phyloP scores from a whole-genome alignment of 1,139 yeast genomes.

The Zygoascus meyerae region DNA sequence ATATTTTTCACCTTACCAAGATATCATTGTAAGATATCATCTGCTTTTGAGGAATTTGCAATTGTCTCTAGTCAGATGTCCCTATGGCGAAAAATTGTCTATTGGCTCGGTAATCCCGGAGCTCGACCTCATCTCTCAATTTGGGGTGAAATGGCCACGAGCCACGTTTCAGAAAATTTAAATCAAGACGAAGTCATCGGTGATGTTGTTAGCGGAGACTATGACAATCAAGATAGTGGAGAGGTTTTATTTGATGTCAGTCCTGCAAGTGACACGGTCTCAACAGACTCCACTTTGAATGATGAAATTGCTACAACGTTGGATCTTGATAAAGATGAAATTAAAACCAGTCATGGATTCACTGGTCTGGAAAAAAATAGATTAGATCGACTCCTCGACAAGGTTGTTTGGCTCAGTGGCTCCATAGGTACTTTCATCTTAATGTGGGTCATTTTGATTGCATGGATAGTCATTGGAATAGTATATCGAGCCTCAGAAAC shows the following conservation, averaged over 20 bases:
- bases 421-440: conserved; percentile 26
- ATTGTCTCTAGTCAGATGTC: not conserved
- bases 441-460: conserved; percentile 21
- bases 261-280: not conserved
- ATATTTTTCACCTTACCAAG: too few species aligned
- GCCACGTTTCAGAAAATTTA: too few species aligned
- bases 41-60: too few species aligned
- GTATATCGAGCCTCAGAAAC: conserved; percentile 30
- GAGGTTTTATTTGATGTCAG: not conserved
- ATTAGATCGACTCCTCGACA: conserved; percentile 18
- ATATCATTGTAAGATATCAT: too few species aligned
- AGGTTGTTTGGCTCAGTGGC: conserved; percentile 29
- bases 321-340: not conserved
- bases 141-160: conserved; percentile 1
- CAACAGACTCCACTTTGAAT: not conserved
- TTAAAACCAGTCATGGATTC: conserved; percentile 1
- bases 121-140: not conserved
- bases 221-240: not conserved
- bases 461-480: conserved; percentile 35
- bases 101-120: not conserved
- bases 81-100: not conserved
- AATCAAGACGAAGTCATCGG: not conserved
- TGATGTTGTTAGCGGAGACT: not conserved
- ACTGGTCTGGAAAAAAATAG: not conserved
- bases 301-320: not conserved